phyloP scores from a whole-genome alignment of 2,329 filamentous ascomycete species.

The Microsporum canis region DNA sequence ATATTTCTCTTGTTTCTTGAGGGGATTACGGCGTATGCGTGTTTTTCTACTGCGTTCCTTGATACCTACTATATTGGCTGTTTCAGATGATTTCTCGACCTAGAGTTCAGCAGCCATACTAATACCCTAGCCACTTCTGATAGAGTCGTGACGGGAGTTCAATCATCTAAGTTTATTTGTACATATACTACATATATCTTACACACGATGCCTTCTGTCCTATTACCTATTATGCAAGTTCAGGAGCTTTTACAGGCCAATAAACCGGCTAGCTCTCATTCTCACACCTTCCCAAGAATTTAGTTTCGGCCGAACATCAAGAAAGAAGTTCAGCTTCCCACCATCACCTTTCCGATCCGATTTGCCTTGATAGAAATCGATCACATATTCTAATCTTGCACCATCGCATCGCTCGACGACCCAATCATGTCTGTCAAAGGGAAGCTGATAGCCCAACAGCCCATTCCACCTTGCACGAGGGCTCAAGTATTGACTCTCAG shows the following conservation, averaged over 20 bases:
- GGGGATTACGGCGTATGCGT: neutral
- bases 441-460: slow-evolving; percentile 73
- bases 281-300: slow-evolving; percentile 51
- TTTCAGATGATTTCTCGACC: neutral
- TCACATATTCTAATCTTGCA: slow-evolving; percentile 75
- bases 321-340: slow-evolving; percentile 48
- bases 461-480: slow-evolving; percentile 76
- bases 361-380: slow-evolving; percentile 88
- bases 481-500: slow-evolving; percentile 49
- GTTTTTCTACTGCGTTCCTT: neutral
- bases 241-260: slow-evolving; percentile 31
- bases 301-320: slow-evolving; percentile 55
- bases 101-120: neutral
- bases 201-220: neutral
- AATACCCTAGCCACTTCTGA: neutral
- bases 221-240: neutral
- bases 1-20: neutral
- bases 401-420: slow-evolving; percentile 79
- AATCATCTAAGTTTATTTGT: neutral
- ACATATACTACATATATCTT: neutral
- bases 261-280: slow-evolving; percentile 42
- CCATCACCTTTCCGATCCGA: slow-evolving; percentile 22
- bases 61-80: neutral
- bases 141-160: neutral
- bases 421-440: slow-evolving; percentile 97